Conservation (phyloP, 23 red algal species). For the Cyanidium caldarium region DNA sequence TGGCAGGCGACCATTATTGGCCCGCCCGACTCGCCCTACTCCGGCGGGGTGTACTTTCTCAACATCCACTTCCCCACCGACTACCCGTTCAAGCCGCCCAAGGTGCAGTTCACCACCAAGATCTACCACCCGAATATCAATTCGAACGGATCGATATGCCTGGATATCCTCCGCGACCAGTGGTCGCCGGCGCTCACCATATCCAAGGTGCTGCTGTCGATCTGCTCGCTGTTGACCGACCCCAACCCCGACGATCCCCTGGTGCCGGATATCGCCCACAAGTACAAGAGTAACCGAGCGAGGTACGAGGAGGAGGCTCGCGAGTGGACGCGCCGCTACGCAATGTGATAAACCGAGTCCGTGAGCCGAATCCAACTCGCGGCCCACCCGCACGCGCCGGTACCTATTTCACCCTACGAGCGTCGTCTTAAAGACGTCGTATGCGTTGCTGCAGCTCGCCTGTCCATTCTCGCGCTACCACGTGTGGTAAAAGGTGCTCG, state of each 20-base stretch:
- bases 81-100: constrained; percentile 98
- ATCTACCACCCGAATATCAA: constrained; percentile 99
- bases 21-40: constrained; percentile 93
- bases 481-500: no score
- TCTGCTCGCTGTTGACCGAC: constrained; percentile 95
- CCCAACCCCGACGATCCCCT: constrained; percentile 98
- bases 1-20: constrained; percentile 99
- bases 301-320: constrained; percentile 92
- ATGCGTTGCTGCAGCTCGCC: no score
- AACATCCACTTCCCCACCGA: constrained; percentile 98
- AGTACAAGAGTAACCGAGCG: constrained; percentile 88
- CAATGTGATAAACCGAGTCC: constrained; percentile 16
- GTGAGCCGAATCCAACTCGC: neutral
- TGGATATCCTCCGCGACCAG: constrained; percentile 96
- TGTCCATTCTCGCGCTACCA: no score
- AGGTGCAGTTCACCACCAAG: constrained; percentile 81
- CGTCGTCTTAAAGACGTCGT: no score
- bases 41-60: constrained; percentile 90
- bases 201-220: constrained; percentile 93
- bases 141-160: constrained; percentile 86
- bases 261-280: constrained; percentile 96
- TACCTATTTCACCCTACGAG: no score
- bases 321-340: constrained; percentile 97
- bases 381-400: no score
- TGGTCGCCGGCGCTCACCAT: constrained; percentile 92